Conservation (phyloP, 225 moss, liverwort and hornwort genomes). For the Neckera pumila region DNA sequence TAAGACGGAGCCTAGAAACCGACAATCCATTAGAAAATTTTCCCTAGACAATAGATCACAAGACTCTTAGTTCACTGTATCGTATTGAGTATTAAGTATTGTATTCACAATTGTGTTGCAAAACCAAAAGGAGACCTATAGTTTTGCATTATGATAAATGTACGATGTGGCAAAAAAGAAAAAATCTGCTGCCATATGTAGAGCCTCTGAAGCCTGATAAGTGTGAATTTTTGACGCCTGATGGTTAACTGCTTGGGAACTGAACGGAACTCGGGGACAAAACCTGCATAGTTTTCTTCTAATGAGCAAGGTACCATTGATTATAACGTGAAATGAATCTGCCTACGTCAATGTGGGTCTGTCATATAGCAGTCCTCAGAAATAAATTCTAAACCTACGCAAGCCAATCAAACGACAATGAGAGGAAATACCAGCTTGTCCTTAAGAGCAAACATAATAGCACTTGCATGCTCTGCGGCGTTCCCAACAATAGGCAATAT, state of each 20-base stretch:
- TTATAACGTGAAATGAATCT: not conserved
- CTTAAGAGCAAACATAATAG: conserved; percentile 80
- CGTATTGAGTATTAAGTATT: not conserved
- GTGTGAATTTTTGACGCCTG: no score
- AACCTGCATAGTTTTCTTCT: not conserved
- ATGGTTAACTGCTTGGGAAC: not conserved
- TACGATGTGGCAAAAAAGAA: not conserved
- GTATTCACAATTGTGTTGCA: not conserved
- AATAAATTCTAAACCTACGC: not conserved
- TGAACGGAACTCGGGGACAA: not conserved
- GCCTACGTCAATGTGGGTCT: not conserved
- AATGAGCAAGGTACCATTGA: not conserved
- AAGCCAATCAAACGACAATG: not conserved
- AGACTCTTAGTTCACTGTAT: not conserved
- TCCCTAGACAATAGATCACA: not conserved
- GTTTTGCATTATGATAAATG: not conserved
- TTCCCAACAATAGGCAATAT: conserved; percentile 83
- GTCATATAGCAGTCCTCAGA: not conserved
- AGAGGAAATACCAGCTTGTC: conserved; percentile 52
- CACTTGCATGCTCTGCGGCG: conserved; percentile 88
- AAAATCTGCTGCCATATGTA: not conserved
- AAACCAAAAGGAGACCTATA: not conserved
- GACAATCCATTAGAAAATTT: not conserved
- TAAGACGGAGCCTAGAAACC: not conserved
- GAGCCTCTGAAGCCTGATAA: not conserved